These are phyloP conservation scores for Cicer chorassanicum DNA, from an alignment of 306 rosid genomes.

Conservation along the genomic window DNA sequence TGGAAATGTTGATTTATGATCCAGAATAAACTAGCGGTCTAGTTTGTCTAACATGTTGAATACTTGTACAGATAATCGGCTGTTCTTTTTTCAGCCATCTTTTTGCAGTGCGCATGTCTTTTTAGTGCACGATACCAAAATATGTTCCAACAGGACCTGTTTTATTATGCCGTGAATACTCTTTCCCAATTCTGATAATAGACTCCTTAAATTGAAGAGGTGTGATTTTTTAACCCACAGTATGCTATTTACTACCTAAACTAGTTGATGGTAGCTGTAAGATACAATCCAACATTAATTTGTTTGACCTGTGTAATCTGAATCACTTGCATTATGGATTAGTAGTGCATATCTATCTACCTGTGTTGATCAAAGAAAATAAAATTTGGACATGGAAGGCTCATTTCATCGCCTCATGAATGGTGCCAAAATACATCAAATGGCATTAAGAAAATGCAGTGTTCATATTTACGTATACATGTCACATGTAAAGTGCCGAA, in stretches of 20 bases:
- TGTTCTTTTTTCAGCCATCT: not conserved
- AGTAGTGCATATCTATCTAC: not conserved
- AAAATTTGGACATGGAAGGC: not conserved
- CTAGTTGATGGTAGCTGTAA: not conserved
- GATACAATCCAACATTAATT: not conserved
- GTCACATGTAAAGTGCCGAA: slow-evolving; percentile 3
- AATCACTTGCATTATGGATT: not conserved
- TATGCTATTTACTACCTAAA: not conserved
- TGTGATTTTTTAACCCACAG: not conserved
- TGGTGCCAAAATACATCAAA: slow-evolving; percentile 5
- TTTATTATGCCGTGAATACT: slow-evolving; percentile 1
- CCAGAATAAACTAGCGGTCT: slow-evolving; percentile 5
- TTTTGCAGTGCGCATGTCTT: not conserved
- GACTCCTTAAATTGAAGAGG: not conserved
- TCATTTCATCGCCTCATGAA: not conserved
- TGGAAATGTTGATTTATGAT: slow-evolving; percentile 28
- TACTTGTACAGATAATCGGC: not conserved
- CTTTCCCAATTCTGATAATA: not conserved
- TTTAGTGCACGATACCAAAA: not conserved
- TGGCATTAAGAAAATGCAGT: not conserved
- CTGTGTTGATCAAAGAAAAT: not conserved
- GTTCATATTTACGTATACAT: not conserved
- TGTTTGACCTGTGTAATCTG: not conserved
- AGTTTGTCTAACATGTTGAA: not conserved
- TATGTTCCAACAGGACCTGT: not conserved